Percentiles rank a stretch among this genome's conserved stretches.
These are phyloP conservation scores for Verticillium dahliae DNA, from an alignment of 2,329 filamentous ascomycete genomes.

Conservation along the genomic window DNA sequence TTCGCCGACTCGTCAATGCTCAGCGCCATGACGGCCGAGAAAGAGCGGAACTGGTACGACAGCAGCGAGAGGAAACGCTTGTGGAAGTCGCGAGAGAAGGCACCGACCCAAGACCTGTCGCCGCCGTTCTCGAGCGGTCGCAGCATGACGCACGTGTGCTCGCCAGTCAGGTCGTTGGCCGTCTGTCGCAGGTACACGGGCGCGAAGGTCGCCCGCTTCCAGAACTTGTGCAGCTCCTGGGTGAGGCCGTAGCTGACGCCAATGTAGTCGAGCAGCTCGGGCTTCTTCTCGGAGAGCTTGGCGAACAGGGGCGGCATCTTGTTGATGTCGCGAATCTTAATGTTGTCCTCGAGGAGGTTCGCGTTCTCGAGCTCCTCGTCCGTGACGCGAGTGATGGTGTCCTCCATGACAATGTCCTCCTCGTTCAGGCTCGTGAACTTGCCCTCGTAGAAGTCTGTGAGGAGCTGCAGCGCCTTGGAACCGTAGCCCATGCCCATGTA, in stretches of 20 bases:
- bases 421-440: slow-evolving; percentile 84
- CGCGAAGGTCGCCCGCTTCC: slow-evolving; percentile 80
- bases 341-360: slow-evolving; percentile 76
- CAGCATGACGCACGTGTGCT: slow-evolving; percentile 97
- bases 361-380: slow-evolving; percentile 74
- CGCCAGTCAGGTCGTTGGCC: slow-evolving; percentile 89
- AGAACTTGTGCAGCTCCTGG: slow-evolving; percentile 83
- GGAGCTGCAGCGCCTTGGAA: slow-evolving; percentile 76
- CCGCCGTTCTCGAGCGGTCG: slow-evolving; percentile 62
- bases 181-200: slow-evolving; percentile 95
- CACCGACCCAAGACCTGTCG: slow-evolving; percentile 79
- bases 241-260: slow-evolving; percentile 96
- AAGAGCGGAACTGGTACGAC: slow-evolving; percentile 85
- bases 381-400: slow-evolving; percentile 69
- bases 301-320: slow-evolving; percentile 92
- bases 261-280: slow-evolving; percentile 79
- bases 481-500: slow-evolving; percentile 92
- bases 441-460: slow-evolving; percentile 90
- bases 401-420: slow-evolving; percentile 41
- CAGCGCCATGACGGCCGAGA: slow-evolving; percentile 70
- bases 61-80: slow-evolving; percentile 84
- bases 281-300: slow-evolving; percentile 75
- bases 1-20: slow-evolving; percentile 84
- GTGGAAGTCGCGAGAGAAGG: slow-evolving; percentile 90
- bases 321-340: slow-evolving; percentile 82